A percentile compares a stretch with the other conserved stretches of the same genome.
Evolutionary conservation across 371 early-diverging fungal species (phyloP).

Genomic region (Syncephalis plumigaleata): DNA sequence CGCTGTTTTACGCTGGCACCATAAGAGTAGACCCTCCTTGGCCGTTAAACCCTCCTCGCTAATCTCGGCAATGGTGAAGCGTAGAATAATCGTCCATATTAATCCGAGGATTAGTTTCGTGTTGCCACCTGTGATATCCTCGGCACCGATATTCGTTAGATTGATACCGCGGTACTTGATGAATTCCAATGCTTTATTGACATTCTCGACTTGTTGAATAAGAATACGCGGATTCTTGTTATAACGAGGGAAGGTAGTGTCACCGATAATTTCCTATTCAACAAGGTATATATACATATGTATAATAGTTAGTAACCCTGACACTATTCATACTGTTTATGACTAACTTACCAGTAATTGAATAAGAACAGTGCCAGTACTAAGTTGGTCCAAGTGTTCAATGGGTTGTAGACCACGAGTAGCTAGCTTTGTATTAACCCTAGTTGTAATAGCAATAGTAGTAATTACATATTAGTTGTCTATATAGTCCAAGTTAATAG

Average conservation of each 20-base stretch:
- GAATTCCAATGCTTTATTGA: conserved; percentile 83
- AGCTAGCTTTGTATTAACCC: conserved; percentile 86
- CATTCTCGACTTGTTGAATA: conserved; percentile 93
- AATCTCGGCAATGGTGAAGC: conserved; percentile 89
- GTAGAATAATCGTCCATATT: conserved; percentile 95
- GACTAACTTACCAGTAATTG: conserved; percentile 53
- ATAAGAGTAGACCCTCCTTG: conserved; percentile 78
- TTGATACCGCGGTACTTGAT: conserved; percentile 70
- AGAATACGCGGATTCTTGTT: conserved; percentile 78
- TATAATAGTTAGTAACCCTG: not conserved
- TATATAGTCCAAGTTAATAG: too few species aligned
- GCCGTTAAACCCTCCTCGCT: conserved; percentile 87
- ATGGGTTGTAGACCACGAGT: conserved; percentile 37
- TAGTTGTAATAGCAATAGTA: conserved; percentile 20
- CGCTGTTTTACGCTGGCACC: conserved; percentile 92
- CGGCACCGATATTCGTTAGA: conserved; percentile 89
- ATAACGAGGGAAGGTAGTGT: conserved; percentile 51
- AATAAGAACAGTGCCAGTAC: conserved; percentile 73
- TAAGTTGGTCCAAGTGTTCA: conserved; percentile 41
- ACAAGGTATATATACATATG: too few species aligned
- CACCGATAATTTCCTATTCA: conserved; percentile 65
- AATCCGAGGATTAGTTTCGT: conserved; percentile 90
- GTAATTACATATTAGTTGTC: too few species aligned
- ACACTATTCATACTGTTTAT: not conserved
- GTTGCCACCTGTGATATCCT: conserved; percentile 94